These are phyloP conservation scores for Eucalyptus viminalis DNA, from an alignment of 345 rosid species.

Conservation along the genomic window DNA sequence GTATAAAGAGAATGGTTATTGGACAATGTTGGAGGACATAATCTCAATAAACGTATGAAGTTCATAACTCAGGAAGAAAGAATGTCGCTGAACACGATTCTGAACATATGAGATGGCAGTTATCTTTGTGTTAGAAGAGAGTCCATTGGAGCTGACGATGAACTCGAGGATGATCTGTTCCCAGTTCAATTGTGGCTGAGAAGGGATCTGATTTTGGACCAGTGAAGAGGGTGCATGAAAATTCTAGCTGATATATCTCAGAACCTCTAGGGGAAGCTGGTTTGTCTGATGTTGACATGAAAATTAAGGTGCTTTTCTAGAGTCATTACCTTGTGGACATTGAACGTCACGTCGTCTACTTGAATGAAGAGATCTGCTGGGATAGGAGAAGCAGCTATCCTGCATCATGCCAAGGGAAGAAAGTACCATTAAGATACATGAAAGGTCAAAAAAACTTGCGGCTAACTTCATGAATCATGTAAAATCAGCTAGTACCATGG, in stretches of 20 bases:
- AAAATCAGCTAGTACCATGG: conserved; percentile 28
- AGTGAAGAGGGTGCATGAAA: background rate
- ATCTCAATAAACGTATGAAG: background rate
- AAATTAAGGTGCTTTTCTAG: background rate
- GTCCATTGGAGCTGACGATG: background rate
- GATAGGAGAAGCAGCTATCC: conserved; percentile 51
- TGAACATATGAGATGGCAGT: background rate
- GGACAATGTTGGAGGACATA: background rate
- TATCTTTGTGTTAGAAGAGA: no score
- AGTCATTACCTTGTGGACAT: conserved; percentile 58
- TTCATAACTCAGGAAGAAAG: background rate
- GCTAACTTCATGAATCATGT: background rate
- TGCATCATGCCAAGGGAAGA: conserved; percentile 10
- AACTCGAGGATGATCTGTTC: background rate
- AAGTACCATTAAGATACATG: background rate
- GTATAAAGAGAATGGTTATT: background rate
- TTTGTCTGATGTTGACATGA: background rate
- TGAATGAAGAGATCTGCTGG: conserved; percentile 61
- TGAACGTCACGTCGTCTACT: conserved; percentile 48
- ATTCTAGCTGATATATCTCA: background rate
- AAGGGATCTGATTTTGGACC: background rate
- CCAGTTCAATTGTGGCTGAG: background rate
- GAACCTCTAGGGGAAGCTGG: background rate
- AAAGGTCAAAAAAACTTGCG: background rate
- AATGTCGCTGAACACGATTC: background rate